Evolutionary conservation across 345 rosid species (phyloP), one percentile per base, ranked within the genome.

Genomic region (Aethionema arabicum): DNA sequence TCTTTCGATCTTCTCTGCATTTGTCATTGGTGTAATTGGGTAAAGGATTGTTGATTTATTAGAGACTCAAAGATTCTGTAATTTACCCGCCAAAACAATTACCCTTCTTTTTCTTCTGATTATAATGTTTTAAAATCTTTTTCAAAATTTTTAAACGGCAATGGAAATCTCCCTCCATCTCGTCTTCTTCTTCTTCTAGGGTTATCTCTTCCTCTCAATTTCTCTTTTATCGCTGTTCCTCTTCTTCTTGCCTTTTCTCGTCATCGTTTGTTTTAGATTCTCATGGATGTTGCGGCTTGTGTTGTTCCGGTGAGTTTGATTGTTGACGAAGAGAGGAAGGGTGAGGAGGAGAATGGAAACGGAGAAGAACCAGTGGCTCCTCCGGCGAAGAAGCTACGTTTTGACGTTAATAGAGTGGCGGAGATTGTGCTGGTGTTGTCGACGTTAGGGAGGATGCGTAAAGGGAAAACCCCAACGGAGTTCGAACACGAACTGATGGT

Each of bases 361-460:
- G 49, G 12, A 29, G 68, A 10, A n/a, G 79, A 59, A 21, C 33
- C 38, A 13, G 49, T 56, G 42, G 16, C 31, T 41, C 74, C 61
- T 10, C 64, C 36, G 66, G 59, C 68, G 6, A 87, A 87, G 62
- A 81, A 46, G 72, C 80, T 44, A 48, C 75, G 80, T 9, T 59
- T 61, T 36, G 5, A 63, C 31, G 65, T 78, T 32, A 79, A 62
- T 50, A 67, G 88, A 48, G 95, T 86, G 68, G 92, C 98, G 48
- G 96, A 91, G 87, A 85, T 88, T 29, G 95, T 91, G 56, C 69
- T 88, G 46, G 86, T 86, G 52, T 48, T 91, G 70, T 85, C 98
- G 13, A 80, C 85, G 31, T 84, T 88, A 77, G 85, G 83, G 67
- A 73, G 82, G 78, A 82, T 85, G 79, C 76, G 96, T 16, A 84